These are phyloP conservation scores for Rhamnella rubrinervis DNA, from an alignment of 331 rosid species.

Conservation along the genomic window DNA sequence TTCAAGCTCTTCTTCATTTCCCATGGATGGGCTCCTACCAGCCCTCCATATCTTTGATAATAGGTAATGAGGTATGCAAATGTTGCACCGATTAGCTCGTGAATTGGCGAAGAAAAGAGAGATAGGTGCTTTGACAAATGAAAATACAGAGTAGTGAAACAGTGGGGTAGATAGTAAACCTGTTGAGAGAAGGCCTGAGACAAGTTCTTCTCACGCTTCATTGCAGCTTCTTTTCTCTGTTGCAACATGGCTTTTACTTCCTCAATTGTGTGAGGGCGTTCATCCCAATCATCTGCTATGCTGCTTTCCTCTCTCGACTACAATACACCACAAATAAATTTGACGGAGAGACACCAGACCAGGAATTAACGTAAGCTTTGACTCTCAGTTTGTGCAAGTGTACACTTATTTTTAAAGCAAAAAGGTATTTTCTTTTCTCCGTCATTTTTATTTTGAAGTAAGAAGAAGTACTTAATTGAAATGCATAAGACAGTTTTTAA, in stretches of 20 bases:
- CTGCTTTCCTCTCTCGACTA: constrained; percentile 89
- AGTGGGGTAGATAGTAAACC: constrained; percentile 36
- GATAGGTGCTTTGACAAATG: not conserved
- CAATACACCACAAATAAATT: constrained; percentile 6
- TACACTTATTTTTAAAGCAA: constrained; percentile 16
- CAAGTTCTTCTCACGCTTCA: constrained; percentile 69
- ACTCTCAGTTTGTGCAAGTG: not conserved
- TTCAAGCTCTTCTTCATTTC: constrained; percentile 74
- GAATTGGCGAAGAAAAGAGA: constrained; percentile 5
- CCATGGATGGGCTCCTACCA: constrained; percentile 71
- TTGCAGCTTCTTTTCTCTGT: constrained; percentile 71
- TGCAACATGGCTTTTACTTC: constrained; percentile 94
- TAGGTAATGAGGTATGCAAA: not conserved
- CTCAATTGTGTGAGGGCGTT: constrained; percentile 77
- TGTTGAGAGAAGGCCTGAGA: constrained; percentile 86
- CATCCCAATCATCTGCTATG: constrained; percentile 88
- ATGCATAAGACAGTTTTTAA: no score
- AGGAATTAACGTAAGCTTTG: not conserved
- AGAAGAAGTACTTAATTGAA: constrained; percentile 6
- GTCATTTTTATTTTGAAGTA: constrained; percentile 5
- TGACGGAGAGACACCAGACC: not conserved
- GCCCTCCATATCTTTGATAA: constrained; percentile 53
- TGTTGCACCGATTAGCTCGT: constrained; percentile 18
- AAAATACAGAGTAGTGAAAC: not conserved
- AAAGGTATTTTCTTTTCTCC: constrained; percentile 14